phyloP scores from a whole-genome alignment of 2,329 filamentous ascomycete genomes.

The Arachnomyces sp. region DNA sequence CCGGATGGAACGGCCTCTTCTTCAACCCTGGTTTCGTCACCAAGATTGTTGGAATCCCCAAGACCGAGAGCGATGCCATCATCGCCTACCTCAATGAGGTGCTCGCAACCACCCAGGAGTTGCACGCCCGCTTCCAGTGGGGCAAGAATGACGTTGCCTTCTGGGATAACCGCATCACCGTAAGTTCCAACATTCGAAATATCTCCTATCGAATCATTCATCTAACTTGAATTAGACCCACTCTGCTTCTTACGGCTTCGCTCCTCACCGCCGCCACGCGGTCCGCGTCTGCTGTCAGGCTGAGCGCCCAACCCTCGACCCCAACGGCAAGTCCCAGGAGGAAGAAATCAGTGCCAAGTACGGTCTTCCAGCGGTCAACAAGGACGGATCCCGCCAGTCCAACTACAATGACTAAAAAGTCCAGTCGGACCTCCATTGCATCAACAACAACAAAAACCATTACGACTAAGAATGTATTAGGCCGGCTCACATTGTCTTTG shows the following conservation, averaged over 20 bases:
- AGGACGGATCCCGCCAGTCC: conserved; percentile 48
- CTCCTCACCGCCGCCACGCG: conserved; percentile 50
- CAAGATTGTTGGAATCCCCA: conserved; percentile 52
- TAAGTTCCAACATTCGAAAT: conserved; percentile 20
- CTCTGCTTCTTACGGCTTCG: conserved; percentile 50
- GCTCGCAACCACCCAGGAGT: conserved; percentile 55
- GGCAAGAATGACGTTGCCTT: conserved; percentile 57
- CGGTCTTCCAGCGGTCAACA: conserved; percentile 45
- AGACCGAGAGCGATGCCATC: conserved; percentile 48
- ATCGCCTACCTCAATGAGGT: conserved; percentile 48
- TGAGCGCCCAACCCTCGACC: conserved; percentile 40
- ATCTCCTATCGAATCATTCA: neutral
- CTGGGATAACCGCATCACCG: conserved; percentile 58
- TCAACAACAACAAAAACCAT: too few species aligned
- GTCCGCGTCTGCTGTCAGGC: conserved; percentile 43
- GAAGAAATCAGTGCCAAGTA: conserved; percentile 44
- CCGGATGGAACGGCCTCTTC: conserved; percentile 55
- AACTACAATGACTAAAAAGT: conserved; percentile 50
- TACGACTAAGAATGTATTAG: too few species aligned
- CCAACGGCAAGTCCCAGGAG: conserved; percentile 45
- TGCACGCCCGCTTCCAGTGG: conserved; percentile 62
- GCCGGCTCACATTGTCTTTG: too few species aligned
- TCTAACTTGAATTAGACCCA: conserved; percentile 37
- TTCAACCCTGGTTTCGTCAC: conserved; percentile 54
- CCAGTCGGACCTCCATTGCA: too few species aligned